Evolutionary conservation across 139 green algal genomes (phyloP).

Genomic region (Parachlorella kessleri): DNA sequence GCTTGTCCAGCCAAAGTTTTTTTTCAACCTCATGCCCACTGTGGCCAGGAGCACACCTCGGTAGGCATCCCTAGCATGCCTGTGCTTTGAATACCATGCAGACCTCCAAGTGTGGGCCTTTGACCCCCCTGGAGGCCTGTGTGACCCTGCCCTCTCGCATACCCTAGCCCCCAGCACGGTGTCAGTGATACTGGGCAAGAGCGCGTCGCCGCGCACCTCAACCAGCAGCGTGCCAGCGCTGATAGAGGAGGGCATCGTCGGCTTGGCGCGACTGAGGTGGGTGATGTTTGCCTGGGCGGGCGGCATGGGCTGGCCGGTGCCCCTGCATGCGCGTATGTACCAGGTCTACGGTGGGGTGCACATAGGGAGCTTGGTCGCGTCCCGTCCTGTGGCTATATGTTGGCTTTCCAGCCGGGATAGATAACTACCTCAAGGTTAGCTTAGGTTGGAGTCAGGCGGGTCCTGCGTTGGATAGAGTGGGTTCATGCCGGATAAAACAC

Average conservation of each 20-base stretch:
- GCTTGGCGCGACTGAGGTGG: slow-evolving; percentile 17
- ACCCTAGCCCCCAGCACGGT: background rate
- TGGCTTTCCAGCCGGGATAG: no score
- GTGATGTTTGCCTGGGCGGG: background rate
- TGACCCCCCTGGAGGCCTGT: slow-evolving; percentile 12
- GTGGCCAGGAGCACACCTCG: background rate
- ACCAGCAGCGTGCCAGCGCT: background rate
- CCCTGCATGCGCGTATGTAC: background rate
- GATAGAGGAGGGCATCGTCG: slow-evolving; percentile 11
- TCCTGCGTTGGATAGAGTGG: no score
- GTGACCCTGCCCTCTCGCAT: background rate
- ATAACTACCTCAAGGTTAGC: no score
- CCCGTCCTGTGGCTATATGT: no score
- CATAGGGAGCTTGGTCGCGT: background rate
- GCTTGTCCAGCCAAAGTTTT: no score
- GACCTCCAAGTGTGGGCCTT: slow-evolving; percentile 1
- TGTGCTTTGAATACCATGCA: background rate
- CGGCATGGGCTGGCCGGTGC: background rate
- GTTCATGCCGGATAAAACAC: no score
- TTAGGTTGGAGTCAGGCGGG: no score
- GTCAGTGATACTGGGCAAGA: slow-evolving; percentile 4
- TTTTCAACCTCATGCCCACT: background rate
- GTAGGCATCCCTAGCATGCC: no score
- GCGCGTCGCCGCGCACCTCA: background rate
- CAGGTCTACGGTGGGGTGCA: background rate